Conservation (phyloP, 1,284 basidiomycete species). For the Leccinum colubrinum region DNA sequence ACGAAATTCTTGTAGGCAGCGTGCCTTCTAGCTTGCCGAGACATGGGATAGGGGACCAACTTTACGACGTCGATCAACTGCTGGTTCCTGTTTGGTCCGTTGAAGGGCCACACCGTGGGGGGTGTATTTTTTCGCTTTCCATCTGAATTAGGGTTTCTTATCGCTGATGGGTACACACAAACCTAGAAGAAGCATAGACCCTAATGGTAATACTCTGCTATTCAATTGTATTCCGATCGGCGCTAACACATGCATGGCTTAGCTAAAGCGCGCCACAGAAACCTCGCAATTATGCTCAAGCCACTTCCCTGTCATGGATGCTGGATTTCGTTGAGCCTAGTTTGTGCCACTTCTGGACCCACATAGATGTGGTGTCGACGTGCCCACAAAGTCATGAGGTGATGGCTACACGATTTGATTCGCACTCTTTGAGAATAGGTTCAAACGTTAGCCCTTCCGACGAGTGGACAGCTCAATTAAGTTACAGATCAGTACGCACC, state of each 20-base stretch:
- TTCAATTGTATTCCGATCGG: not conserved
- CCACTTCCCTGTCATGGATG: not conserved
- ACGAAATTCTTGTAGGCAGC: not conserved
- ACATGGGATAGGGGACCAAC: not conserved
- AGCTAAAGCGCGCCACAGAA: not conserved
- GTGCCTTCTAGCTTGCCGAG: not conserved
- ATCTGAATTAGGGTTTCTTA: not conserved
- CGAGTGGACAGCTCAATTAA: not conserved
- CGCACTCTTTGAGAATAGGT: not conserved
- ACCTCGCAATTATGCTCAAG: not conserved
- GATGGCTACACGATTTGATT: not conserved
- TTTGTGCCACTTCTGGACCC: not conserved
- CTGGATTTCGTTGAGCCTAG: not conserved
- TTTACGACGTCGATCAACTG: not conserved
- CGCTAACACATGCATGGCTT: not conserved
- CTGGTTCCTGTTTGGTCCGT: not conserved
- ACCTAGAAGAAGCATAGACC: not conserved
- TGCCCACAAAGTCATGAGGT: not conserved
- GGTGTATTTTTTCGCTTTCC: not conserved
- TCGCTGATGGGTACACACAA: not conserved
- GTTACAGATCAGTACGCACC: not conserved
- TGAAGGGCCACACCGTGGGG: not conserved
- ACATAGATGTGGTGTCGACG: not conserved
- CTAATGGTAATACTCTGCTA: not conserved
- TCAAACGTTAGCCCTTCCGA: not conserved